Conservation (phyloP, 306 rosid species). For the Cicer yamashitae region DNA sequence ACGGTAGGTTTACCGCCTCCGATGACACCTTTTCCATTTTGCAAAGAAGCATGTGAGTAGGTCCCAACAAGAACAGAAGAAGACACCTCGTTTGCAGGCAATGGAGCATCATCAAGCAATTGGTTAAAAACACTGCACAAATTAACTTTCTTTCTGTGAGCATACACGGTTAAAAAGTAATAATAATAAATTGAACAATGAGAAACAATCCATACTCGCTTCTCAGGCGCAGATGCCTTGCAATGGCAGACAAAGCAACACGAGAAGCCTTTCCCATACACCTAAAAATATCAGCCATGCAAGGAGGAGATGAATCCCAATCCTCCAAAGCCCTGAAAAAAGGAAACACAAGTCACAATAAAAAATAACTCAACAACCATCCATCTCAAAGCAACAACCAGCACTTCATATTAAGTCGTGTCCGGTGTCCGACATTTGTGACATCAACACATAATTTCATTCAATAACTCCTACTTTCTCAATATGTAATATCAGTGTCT, state of each 20-base stretch:
- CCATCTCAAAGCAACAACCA: constrained; percentile 1
- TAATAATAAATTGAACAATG: background rate
- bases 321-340: constrained; percentile 90
- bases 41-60: constrained; percentile 61
- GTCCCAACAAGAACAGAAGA: constrained; percentile 89
- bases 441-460: too few species aligned
- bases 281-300: constrained; percentile 87
- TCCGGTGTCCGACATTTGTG: too few species aligned
- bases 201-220: constrained; percentile 81
- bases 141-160: constrained; percentile 35
- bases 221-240: constrained; percentile 89
- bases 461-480: too few species aligned
- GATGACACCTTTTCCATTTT: constrained; percentile 75
- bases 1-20: constrained; percentile 82
- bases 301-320: constrained; percentile 94
- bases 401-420: too few species aligned
- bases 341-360: constrained; percentile 9
- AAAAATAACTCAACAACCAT: constrained; percentile 12
- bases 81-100: constrained; percentile 86
- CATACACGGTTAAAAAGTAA: constrained; percentile 22
- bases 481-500: too few species aligned
- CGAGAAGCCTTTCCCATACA: constrained; percentile 98
- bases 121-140: constrained; percentile 85
- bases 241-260: constrained; percentile 76
- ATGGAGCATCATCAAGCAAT: constrained; percentile 92